Evolutionary conservation across 306 rosid species (phyloP).

Genomic region (Benincasa hispida): DNA sequence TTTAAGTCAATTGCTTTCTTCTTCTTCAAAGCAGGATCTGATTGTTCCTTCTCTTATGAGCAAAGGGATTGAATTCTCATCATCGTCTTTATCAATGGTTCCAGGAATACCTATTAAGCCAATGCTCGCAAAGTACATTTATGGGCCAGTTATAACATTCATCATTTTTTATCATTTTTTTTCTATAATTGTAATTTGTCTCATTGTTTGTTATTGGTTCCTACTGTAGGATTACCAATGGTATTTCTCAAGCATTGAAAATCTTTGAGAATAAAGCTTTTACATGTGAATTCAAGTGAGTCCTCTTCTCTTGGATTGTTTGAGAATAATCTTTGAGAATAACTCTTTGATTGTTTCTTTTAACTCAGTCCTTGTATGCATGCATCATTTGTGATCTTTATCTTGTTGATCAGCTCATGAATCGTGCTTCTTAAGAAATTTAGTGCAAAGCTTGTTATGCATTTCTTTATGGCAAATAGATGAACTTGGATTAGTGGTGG

Average conservation of each 20-base stretch:
- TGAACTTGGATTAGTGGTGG: too few species aligned
- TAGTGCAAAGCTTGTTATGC: not conserved
- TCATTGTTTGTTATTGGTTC: slow-evolving; percentile 8
- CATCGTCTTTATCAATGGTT: slow-evolving; percentile 72
- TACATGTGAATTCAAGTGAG: slow-evolving; percentile 88
- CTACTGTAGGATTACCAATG: slow-evolving; percentile 62
- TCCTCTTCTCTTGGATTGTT: slow-evolving; percentile 3
- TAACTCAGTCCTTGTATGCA: not conserved
- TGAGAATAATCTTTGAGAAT: too few species aligned
- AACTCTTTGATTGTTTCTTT: slow-evolving; percentile 5
- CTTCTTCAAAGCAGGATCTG: slow-evolving; percentile 49
- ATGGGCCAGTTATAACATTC: slow-evolving; percentile 12
- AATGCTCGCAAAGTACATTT: slow-evolving; percentile 83
- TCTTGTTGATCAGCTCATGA: not conserved
- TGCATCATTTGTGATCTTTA: not conserved
- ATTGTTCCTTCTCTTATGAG: slow-evolving; percentile 67
- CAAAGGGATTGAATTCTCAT: slow-evolving; percentile 62
- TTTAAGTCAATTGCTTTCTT: not conserved
- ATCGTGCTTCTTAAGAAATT: not conserved
- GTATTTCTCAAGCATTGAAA: slow-evolving; percentile 72
- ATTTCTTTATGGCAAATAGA: too few species aligned
- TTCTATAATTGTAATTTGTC: not conserved
- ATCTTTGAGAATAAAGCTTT: slow-evolving; percentile 67
- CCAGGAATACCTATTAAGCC: slow-evolving; percentile 94
- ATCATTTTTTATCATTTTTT: not conserved